Evolutionary conservation across 1,284 basidiomycete genomes (phyloP).

Genomic region (Microbotryum silenes-acaulis): DNA sequence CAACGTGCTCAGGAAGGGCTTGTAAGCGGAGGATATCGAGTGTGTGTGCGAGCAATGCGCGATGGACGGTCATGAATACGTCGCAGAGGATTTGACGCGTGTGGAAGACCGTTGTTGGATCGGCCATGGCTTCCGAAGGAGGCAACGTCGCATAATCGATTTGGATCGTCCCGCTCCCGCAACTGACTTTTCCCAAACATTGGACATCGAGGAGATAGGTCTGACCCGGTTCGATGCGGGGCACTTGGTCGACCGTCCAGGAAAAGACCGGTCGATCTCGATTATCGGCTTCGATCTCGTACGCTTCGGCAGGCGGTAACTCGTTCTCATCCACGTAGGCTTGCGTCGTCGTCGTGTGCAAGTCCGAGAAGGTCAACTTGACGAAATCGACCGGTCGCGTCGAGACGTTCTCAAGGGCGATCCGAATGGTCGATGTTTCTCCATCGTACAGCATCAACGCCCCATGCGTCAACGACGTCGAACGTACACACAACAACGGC

Average conservation of each 20-base stretch:
- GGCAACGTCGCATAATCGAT: constrained; percentile 85
- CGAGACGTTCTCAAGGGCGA: constrained; percentile 84
- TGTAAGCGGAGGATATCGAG: constrained; percentile 61
- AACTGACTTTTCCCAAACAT: constrained; percentile 81
- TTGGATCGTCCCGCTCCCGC: constrained; percentile 66
- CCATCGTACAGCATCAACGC: constrained; percentile 90
- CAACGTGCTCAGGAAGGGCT: constrained; percentile 7
- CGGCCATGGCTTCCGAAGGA: constrained; percentile 11
- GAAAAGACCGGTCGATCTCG: constrained; percentile 70
- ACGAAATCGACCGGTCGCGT: constrained; percentile 73
- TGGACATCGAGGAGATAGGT: constrained; percentile 59
- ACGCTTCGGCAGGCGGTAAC: constrained; percentile 70
- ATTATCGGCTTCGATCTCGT: constrained; percentile 81
- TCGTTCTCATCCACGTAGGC: constrained; percentile 63
- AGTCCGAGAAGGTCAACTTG: constrained; percentile 78
- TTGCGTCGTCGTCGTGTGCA: constrained; percentile 67
- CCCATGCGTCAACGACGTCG: constrained; percentile 79
- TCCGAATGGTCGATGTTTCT: constrained; percentile 71
- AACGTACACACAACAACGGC: constrained; percentile 72
- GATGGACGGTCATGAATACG: constrained; percentile 82
- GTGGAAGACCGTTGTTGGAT: constrained; percentile 51
- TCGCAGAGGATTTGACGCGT: constrained; percentile 75
- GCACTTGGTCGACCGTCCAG: constrained; percentile 52
- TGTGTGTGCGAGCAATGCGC: constrained; percentile 68
- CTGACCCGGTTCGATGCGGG: constrained; percentile 59